Conservation (phyloP, 352 stramenopile genomes). For the Globisporangium echinulatum region DNA sequence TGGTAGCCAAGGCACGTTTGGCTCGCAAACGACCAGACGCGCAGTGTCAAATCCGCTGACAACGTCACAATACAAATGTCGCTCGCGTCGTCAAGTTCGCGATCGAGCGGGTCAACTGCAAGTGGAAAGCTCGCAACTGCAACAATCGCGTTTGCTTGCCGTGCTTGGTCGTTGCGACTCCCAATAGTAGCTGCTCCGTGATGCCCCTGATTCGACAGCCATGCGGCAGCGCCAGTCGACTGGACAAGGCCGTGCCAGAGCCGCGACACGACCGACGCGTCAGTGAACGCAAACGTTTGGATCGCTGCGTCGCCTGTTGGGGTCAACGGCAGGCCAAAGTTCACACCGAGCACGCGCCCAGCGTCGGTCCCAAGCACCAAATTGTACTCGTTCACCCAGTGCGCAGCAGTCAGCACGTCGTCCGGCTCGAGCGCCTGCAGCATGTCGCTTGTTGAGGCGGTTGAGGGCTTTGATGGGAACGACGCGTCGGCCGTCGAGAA, state of each 20-base stretch:
- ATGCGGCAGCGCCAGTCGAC: constrained; percentile 23
- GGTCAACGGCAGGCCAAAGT: constrained; percentile 50
- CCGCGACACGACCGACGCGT: constrained; percentile 62
- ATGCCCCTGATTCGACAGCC: neutral
- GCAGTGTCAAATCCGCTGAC: constrained; percentile 57
- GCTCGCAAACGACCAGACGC: constrained; percentile 59
- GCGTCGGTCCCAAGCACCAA: constrained; percentile 54
- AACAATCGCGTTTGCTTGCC: constrained; percentile 30
- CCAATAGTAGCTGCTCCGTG: neutral
- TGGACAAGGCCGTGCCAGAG: constrained; percentile 66
- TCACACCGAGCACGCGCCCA: constrained; percentile 58
- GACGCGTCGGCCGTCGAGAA: constrained; percentile 41
- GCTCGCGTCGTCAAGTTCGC: constrained; percentile 3
- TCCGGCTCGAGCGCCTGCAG: constrained; percentile 37
- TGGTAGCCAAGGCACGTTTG: constrained; percentile 65
- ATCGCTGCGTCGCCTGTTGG: constrained; percentile 18
- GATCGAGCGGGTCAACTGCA: constrained; percentile 17
- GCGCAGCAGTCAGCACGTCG: constrained; percentile 52
- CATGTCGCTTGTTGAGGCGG: constrained; percentile 31
- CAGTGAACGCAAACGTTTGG: constrained; percentile 66
- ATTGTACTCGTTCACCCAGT: constrained; percentile 80
- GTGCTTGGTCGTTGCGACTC: constrained; percentile 18
- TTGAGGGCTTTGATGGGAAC: constrained; percentile 36
- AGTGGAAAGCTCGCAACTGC: constrained; percentile 61
- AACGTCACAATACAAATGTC: constrained; percentile 69